Evolutionary conservation across 352 stramenopile genomes (phyloP).

Genomic region (Pythium diclinum): DNA sequence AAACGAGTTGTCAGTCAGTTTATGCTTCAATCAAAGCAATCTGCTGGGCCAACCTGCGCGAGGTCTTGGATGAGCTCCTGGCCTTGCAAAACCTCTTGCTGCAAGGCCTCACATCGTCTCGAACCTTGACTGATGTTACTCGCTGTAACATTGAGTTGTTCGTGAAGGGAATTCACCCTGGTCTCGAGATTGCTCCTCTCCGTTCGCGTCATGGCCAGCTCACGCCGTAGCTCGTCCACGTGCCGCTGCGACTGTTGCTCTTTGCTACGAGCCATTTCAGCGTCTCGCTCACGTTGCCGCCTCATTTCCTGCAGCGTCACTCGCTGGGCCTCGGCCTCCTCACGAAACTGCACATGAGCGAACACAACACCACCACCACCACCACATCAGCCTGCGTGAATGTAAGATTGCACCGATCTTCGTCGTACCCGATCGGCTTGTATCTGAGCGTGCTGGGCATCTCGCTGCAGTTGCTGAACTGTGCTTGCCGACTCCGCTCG

Average conservation of each 20-base stretch:
- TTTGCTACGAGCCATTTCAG: conserved; percentile 4
- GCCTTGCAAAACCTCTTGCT: neutral
- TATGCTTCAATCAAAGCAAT: neutral
- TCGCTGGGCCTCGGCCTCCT: conserved; percentile 36
- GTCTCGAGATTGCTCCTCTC: conserved; percentile 2
- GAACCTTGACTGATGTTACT: neutral
- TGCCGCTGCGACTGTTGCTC: conserved; percentile 19
- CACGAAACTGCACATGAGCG: conserved; percentile 22
- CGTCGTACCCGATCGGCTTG: conserved; percentile 37
- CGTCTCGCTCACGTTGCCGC: conserved; percentile 37
- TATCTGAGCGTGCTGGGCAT: conserved; percentile 19
- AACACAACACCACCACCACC: too few species aligned
- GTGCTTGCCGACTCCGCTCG: neutral
- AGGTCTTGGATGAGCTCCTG: neutral
- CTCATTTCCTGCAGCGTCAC: conserved; percentile 33
- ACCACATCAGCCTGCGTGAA: neutral
- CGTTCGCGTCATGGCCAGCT: neutral
- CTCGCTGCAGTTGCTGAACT: neutral
- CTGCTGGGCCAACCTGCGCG: conserved; percentile 8
- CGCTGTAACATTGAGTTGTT: neutral
- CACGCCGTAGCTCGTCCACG: conserved; percentile 1
- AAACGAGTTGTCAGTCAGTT: neutral
- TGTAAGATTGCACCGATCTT: neutral
- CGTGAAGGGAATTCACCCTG: neutral
- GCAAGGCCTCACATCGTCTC: neutral